Evolutionary conservation across 306 rosid species (phyloP), one percentile per base, ranked within the genome.

Genomic region (Comarum palustre): DNA sequence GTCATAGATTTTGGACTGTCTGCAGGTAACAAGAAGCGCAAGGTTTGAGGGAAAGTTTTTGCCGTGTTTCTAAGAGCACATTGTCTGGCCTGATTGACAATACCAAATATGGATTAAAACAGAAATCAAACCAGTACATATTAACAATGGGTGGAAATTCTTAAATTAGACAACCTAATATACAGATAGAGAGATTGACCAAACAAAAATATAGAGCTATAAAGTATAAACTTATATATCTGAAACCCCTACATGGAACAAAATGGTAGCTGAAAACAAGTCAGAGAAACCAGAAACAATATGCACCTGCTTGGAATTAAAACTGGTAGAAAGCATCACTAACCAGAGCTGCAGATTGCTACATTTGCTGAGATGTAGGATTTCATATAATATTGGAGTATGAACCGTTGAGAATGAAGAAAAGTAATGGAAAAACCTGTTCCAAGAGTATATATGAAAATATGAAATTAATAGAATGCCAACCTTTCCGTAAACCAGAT

Each of bases 391-490:
- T 22, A 42, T 27, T 11, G 68, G 45, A 27, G 41, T 41, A 47
- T 72, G 42, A 27, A 42, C 41, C 29, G 25, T 15, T 25, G 57
- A 24, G 48, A 59, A 27, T 31, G n/a, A 59, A 24, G 1, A 31
- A 17, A 72, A 24, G 17, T 14, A 24, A 36, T 52, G 36, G 4
- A 36, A 16, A 20, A 16, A 15, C 43, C 74, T 70, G 63, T 43
- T 71, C 16, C 75, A 55, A 38, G 25, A 70, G 17, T 24, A 52
- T 20, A 16, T 6, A 10, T 71, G 75, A 25, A 68, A 45, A 16
- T 6, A 10, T 71, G 75, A 25, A 68, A 45, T 25, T 43, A 14
- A 1, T 10, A 54, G 27, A 8, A 55, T 8, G 6, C 5, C n/a
- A 29, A 31, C 25, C 9, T 22, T 54, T 55, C 66, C 25, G 25